phyloP scores from a whole-genome alignment of 2,329 filamentous ascomycete genomes.

The Ascochyta fabae region DNA sequence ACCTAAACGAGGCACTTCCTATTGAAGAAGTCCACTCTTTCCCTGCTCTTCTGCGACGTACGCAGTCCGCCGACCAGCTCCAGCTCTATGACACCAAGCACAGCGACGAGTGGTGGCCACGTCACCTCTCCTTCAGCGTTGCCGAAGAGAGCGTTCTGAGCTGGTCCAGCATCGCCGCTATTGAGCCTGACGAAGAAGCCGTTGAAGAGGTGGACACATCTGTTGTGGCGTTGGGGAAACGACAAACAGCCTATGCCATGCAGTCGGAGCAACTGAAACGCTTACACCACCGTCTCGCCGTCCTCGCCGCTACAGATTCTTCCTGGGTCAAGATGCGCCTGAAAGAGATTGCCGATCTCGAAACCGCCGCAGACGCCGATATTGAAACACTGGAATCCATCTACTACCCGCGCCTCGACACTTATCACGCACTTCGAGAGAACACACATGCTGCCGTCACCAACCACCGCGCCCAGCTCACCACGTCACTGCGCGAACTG shows the following conservation, averaged over 20 bases:
- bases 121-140: constrained; percentile 76
- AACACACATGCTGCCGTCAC: constrained; percentile 72
- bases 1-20: constrained; percentile 54
- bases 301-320: constrained; percentile 61
- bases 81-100: constrained; percentile 34
- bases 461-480: constrained; percentile 71
- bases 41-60: constrained; percentile 64
- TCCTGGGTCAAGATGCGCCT: constrained; percentile 69
- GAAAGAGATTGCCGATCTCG: constrained; percentile 62
- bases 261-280: constrained; percentile 64
- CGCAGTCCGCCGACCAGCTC: constrained; percentile 61
- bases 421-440: constrained; percentile 71
- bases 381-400: constrained; percentile 71
- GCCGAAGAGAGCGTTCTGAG: constrained; percentile 75
- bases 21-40: constrained; percentile 57
- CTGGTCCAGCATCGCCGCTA: constrained; percentile 56
- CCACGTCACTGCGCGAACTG: constrained; percentile 76
- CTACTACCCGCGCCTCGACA: constrained; percentile 73
- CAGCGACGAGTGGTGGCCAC: constrained; percentile 70
- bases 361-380: constrained; percentile 64
- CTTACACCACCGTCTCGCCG: constrained; percentile 67
- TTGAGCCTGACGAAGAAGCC: constrained; percentile 27
- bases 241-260: constrained; percentile 46
- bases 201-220: constrained; percentile 42
- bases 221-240: constrained; percentile 36